Base-by-base conservation (phyloP, 2,329 filamentous ascomycete genomes). In the Paramyrothecium roridum region DNA sequence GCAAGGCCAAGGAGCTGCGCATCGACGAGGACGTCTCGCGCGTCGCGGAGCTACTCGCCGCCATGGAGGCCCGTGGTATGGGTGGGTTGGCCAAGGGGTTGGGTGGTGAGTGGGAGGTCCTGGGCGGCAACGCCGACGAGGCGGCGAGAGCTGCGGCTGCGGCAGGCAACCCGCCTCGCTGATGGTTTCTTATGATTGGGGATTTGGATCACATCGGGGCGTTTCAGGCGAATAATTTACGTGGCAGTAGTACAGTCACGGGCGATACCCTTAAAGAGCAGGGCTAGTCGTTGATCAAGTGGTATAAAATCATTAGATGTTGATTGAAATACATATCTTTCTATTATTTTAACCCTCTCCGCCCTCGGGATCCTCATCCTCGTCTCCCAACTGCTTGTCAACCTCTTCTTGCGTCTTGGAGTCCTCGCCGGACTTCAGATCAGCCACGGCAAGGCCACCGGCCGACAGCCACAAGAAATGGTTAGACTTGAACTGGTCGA, bases 391-490 rank as follows among this genome's bases (percentile, higher is more conserved):
- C 64, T 80, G 71, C 64, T 77, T 73, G 59, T 80, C 71, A 49
- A 82, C 67, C 40, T 65, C 75, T 57, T 71, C 68, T 52, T 79
- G 72, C 22, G 71, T 67, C 61, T 74, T 73, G n/a, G 74, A 65
- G 8, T 63, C 66, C 6, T 64, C 64, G 10, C 59, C 60, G 53
- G 65, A 65, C 19, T 61, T 57, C 43, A 73, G 65, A 59, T 81
- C 80, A 0, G 86, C 83, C 8, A 82, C 86, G 43, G 82, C 74
- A 48, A 91, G 77, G 3, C 88, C 89, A 10, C 82, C 84, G 0
- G 88, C 87, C 1, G 88, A 90, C 50, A 90, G 76, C 81, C 89
- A 93, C 49, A 91, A 75, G 76, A 91, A 92, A 67, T 86, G 86
- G 63, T 87, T 83, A 12, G 82, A 83, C 60, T 82, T 82, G 73